These are phyloP conservation scores for Fusarium sp. DNA, from an alignment of 2,329 filamentous ascomycete species.

Conservation along the genomic window DNA sequence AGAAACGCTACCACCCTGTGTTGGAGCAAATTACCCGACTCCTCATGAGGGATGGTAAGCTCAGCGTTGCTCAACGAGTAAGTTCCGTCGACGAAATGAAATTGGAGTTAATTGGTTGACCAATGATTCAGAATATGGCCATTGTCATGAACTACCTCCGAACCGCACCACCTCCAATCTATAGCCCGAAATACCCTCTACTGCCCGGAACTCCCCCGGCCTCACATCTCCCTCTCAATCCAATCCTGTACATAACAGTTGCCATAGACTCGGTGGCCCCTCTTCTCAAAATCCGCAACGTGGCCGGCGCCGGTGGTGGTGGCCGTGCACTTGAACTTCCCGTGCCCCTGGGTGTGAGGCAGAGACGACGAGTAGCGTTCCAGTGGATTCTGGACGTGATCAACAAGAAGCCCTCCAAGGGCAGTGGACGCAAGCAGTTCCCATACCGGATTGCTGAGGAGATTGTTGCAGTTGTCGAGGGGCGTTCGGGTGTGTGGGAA, in stretches of 20 bases:
- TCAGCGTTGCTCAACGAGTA: slow-evolving; percentile 89
- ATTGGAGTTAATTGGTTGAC: slow-evolving; percentile 11
- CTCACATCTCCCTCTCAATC: slow-evolving; percentile 85
- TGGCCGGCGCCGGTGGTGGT: slow-evolving; percentile 84
- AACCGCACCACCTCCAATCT: slow-evolving; percentile 80
- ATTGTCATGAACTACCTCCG: slow-evolving; percentile 85
- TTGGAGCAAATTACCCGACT: slow-evolving; percentile 89
- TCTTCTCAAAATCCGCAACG: slow-evolving; percentile 79
- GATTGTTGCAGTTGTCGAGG: slow-evolving; percentile 87
- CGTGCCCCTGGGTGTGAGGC: slow-evolving; percentile 76
- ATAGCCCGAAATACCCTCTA: slow-evolving; percentile 75
- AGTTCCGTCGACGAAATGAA: slow-evolving; percentile 40
- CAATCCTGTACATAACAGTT: slow-evolving; percentile 86
- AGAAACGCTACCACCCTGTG: slow-evolving; percentile 85
- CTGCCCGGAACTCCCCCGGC: slow-evolving; percentile 81
- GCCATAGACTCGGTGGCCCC: slow-evolving; percentile 94
- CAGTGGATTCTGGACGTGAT: slow-evolving; percentile 91
- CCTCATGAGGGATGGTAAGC: slow-evolving; percentile 91
- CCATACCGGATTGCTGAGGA: slow-evolving; percentile 85
- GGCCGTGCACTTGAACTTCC: slow-evolving; percentile 86
- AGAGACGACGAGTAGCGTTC: slow-evolving; percentile 81
- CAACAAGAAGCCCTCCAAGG: slow-evolving; percentile 77
- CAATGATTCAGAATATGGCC: slow-evolving; percentile 75
- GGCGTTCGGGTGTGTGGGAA: slow-evolving; percentile 85
- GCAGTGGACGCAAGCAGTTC: slow-evolving; percentile 76